A percentile compares a stretch with the other conserved stretches of the same genome.
Conservation (phyloP, 345 rosid species). For the Litchi chinensis region DNA sequence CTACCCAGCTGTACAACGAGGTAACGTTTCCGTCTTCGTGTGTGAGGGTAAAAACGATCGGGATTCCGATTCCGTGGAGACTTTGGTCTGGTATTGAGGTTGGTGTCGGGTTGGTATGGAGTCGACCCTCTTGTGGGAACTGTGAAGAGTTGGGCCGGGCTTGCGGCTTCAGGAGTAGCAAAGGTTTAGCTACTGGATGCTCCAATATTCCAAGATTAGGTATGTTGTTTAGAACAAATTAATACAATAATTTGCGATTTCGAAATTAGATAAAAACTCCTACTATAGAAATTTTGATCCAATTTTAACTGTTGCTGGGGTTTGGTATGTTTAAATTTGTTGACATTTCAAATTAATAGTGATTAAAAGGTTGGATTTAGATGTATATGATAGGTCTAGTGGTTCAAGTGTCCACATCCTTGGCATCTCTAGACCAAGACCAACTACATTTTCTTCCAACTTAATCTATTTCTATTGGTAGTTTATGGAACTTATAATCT, state of each 20-base stretch:
- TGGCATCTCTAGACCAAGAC: too few species aligned
- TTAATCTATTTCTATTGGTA: too few species aligned
- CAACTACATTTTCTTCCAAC: too few species aligned
- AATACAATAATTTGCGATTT: too few species aligned
- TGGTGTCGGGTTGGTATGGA: constrained; percentile 25
- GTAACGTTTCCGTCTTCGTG: constrained; percentile 4
- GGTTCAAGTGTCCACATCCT: too few species aligned
- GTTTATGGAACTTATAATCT: background rate
- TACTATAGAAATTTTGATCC: too few species aligned
- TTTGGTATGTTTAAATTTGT: too few species aligned
- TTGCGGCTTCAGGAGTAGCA: constrained; percentile 23
- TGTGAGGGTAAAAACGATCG: constrained; percentile 2
- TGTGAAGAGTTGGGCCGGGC: constrained; percentile 21
- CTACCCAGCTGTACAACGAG: background rate
- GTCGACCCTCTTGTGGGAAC: constrained; percentile 12
- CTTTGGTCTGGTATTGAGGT: background rate
- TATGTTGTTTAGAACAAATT: background rate
- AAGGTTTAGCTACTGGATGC: constrained; percentile 17
- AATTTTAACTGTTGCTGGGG: too few species aligned
- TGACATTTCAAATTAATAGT: too few species aligned
- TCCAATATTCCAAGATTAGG: constrained; percentile 1
- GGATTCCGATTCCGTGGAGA: constrained; percentile 10
- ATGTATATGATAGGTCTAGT: too few species aligned
- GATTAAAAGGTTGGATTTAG: too few species aligned
- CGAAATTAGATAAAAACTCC: too few species aligned